These are phyloP conservation scores for Neoboletus brunneissimus DNA, from an alignment of 768 basidiomycete species.

Conservation along the genomic window DNA sequence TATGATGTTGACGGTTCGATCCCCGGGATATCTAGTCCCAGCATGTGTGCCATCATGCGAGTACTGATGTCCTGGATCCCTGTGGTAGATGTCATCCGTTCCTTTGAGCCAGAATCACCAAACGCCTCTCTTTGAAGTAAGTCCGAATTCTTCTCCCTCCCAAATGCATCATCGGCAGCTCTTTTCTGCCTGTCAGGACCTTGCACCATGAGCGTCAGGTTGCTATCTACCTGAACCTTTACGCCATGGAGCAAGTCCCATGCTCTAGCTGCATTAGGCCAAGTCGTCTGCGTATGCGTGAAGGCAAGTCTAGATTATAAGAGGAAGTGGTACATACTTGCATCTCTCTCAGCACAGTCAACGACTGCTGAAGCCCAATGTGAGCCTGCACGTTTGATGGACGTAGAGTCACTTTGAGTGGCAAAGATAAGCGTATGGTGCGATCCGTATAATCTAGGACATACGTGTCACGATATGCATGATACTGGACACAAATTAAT, in stretches of 20 bases:
- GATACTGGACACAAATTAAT: constrained; percentile 44
- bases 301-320: constrained; percentile 8
- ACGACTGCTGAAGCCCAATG: constrained; percentile 60
- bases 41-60: constrained; percentile 70
- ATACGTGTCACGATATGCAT: constrained; percentile 76
- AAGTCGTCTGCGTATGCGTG: constrained; percentile 46
- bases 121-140: constrained; percentile 44
- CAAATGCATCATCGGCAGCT: constrained; percentile 61
- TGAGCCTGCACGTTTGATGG: constrained; percentile 70
- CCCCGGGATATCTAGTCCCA: constrained; percentile 63
- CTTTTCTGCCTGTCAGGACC: constrained; percentile 52
- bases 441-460: constrained; percentile 21
- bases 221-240: constrained; percentile 49
- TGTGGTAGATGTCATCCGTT: constrained; percentile 19
- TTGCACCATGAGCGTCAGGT: constrained; percentile 36
- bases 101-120: constrained; percentile 25
- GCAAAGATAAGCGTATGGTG: constrained; percentile 11
- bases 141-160: constrained; percentile 48
- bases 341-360: constrained; percentile 64
- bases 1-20: constrained; percentile 53
- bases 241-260: constrained; percentile 68
- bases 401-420: constrained; percentile 58
- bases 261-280: constrained; percentile 68
- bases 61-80: constrained; percentile 64
- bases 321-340: constrained; percentile 42